Evolutionary conservation across 2,329 filamentous ascomycete species (phyloP).

Genomic region (Diaporthe eres): DNA sequence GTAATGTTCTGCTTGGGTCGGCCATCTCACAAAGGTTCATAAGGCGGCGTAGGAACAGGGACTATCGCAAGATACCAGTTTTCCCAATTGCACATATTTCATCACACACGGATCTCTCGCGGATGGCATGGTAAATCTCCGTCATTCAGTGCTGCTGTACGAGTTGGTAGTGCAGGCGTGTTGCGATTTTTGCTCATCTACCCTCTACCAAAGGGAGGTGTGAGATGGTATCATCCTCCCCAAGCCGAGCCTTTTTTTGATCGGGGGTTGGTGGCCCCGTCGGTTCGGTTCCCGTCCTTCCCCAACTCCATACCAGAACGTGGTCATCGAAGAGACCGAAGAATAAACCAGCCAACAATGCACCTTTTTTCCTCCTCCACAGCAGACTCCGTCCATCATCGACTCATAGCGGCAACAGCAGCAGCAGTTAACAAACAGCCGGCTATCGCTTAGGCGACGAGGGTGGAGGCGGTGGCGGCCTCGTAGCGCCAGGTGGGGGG

Average conservation of each 20-base stretch:
- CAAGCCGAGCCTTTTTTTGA: background rate
- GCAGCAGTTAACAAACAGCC: slow-evolving; percentile 13
- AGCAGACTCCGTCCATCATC: slow-evolving; percentile 40
- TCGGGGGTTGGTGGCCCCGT: background rate
- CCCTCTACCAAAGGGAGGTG: slow-evolving; percentile 30
- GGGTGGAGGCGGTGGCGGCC: slow-evolving; percentile 93
- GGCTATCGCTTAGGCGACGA: slow-evolving; percentile 81
- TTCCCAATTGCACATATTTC: background rate
- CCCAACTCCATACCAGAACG: slow-evolving; percentile 59
- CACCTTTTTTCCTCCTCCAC: slow-evolving; percentile 40
- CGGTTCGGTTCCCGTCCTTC: slow-evolving; percentile 42
- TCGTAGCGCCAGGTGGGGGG: slow-evolving; percentile 99
- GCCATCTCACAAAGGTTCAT: background rate
- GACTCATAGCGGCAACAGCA: slow-evolving; percentile 46
- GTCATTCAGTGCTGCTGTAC: slow-evolving; percentile 2
- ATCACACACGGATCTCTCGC: background rate
- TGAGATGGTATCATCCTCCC: slow-evolving; percentile 25
- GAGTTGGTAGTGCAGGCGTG: slow-evolving; percentile 27
- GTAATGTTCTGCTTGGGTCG: background rate
- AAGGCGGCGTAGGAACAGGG: background rate
- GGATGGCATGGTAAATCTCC: slow-evolving; percentile 10
- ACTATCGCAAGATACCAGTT: slow-evolving; percentile 14
- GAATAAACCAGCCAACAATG: slow-evolving; percentile 37
- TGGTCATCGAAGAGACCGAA: slow-evolving; percentile 24
- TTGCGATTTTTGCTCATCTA: slow-evolving; percentile 33